A percentile compares a stretch with the other conserved stretches of the same genome.
Evolutionary conservation across 768 basidiomycete genomes (phyloP).

Genomic region (Mycena leptocephala): DNA sequence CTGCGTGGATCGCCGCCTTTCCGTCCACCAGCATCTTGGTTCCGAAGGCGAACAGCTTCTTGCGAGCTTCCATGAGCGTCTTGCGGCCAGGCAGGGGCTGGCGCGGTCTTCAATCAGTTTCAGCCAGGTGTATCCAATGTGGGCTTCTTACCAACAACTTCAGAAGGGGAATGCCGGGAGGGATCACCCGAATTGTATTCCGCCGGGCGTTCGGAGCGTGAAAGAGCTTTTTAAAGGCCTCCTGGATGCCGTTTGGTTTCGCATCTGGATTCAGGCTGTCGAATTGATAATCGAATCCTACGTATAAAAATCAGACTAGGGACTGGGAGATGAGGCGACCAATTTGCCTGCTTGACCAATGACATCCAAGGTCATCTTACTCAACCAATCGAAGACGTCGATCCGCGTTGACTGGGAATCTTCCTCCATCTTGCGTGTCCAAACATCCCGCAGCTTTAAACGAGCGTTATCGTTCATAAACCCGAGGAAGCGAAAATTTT

Average conservation of each 20-base stretch:
- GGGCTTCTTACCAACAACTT: background rate
- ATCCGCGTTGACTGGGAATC: background rate
- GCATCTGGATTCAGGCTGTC: constrained; percentile 1
- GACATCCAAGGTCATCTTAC: constrained; percentile 30
- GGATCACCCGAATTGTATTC: background rate
- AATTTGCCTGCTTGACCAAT: constrained; percentile 25
- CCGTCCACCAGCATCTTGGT: background rate
- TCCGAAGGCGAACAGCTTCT: background rate
- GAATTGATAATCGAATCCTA: constrained; percentile 28
- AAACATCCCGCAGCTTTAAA: constrained; percentile 23
- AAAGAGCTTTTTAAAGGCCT: background rate
- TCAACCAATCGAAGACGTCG: constrained; percentile 15
- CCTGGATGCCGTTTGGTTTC: background rate
- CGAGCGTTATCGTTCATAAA: background rate
- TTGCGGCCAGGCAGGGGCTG: constrained; percentile 2
- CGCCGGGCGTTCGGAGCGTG: background rate
- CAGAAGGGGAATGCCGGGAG: background rate
- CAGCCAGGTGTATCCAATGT: background rate
- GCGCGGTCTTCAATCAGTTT: background rate
- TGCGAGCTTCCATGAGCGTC: background rate
- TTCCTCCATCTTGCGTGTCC: background rate
- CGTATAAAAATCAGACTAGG: background rate
- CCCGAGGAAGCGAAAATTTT: background rate
- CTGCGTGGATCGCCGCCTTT: background rate
- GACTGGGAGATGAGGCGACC: background rate